A percentile compares a stretch with the other conserved stretches of the same genome.
Conservation (phyloP, 78 protist genomes). For the Speleostelium caveatum region DNA sequence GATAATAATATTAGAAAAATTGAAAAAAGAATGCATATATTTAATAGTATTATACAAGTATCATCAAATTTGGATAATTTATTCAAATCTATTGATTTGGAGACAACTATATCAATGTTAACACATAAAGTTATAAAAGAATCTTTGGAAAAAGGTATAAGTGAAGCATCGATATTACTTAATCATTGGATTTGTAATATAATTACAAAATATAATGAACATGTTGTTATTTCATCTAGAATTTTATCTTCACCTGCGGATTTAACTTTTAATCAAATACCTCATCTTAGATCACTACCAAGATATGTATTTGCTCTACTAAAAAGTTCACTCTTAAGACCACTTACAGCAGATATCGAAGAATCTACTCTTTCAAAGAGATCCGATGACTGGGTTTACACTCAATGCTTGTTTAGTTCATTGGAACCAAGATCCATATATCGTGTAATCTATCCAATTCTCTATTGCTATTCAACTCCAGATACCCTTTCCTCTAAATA, state of each 20-base stretch:
- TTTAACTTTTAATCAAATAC: conserved; percentile 13
- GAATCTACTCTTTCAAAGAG: neutral
- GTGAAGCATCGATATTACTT: neutral
- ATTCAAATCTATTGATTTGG: conserved; percentile 42
- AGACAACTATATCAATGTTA: conserved; percentile 31
- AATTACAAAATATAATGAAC: conserved; percentile 33
- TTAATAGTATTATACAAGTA: neutral
- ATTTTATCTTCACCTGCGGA: neutral
- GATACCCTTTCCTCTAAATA: conserved; percentile 42
- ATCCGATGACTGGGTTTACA: conserved; percentile 56
- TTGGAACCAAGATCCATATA: conserved; percentile 43
- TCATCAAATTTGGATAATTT: conserved; percentile 14
- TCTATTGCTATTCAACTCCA: conserved; percentile 47
- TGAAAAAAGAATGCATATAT: conserved; percentile 39
- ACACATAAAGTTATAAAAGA: conserved; percentile 34
- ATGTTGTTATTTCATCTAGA: conserved; percentile 24
- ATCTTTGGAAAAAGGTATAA: conserved; percentile 37
- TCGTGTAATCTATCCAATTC: conserved; percentile 52
- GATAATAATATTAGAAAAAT: conserved; percentile 19
- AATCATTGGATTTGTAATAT: conserved; percentile 32
- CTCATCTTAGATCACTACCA: conserved; percentile 40
- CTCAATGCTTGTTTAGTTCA: neutral
- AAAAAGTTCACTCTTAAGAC: neutral
- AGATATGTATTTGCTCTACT: conserved; percentile 50
- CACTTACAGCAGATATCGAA: conserved; percentile 3